Evolutionary conservation across 345 rosid genomes (phyloP).

Genomic region (Iberis pinnata): DNA sequence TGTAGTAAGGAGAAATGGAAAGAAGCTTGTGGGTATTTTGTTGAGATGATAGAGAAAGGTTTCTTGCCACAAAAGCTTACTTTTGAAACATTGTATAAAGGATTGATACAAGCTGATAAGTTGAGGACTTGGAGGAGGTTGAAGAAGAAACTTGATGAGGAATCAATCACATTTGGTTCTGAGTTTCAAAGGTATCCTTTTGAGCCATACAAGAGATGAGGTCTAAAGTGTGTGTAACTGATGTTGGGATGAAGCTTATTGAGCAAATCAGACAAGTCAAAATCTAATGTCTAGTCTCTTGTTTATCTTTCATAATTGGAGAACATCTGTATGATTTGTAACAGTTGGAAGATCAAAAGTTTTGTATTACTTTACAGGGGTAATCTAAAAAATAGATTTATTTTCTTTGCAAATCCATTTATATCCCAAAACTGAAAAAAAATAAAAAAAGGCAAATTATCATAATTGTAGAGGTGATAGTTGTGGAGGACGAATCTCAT

Average conservation of each 20-base stretch:
- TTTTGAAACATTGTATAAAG: conserved; percentile 69
- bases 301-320: no score
- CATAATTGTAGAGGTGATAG: no score
- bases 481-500: no score
- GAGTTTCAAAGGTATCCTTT: conserved; percentile 64
- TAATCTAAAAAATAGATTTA: no score
- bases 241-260: background rate
- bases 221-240: background rate
- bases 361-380: no score
- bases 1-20: conserved; percentile 64
- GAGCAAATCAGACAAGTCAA: background rate
- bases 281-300: background rate
- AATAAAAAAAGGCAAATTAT: no score
- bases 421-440: no score
- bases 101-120: conserved; percentile 80
- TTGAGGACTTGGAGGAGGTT: conserved; percentile 86
- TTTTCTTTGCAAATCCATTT: no score
- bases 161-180: conserved; percentile 60
- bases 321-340: no score
- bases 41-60: conserved; percentile 89
- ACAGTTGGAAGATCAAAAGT: no score
- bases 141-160: conserved; percentile 79
- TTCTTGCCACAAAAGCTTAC: conserved; percentile 80
- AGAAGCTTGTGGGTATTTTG: conserved; percentile 67
- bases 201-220: conserved; percentile 59